These are phyloP conservation scores for Effrenium voratum DNA, from an alignment of 73 alveolate species.

Conservation along the genomic window DNA sequence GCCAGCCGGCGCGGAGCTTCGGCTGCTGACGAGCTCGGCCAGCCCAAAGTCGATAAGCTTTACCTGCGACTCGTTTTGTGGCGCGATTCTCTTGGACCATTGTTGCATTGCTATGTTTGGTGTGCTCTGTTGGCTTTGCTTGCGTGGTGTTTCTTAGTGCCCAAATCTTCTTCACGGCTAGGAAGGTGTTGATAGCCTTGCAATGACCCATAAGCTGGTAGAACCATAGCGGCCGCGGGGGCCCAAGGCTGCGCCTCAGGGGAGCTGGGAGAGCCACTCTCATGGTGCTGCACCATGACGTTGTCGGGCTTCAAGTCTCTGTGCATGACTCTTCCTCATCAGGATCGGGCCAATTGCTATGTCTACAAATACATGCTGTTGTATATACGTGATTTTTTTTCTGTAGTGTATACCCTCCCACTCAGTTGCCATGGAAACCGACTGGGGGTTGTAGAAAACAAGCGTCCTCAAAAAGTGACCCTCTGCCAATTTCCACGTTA, in stretches of 20 bases:
- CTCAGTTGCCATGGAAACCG: neutral
- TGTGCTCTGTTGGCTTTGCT: too few relatives aligned
- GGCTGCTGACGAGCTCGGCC: neutral
- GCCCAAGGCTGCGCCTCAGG: neutral
- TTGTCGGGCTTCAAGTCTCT: constrained; percentile 16
- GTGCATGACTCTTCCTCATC: neutral
- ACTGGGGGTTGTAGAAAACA: neutral
- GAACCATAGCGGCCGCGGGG: too few relatives aligned
- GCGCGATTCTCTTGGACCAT: neutral
- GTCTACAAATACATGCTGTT: neutral
- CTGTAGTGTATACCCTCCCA: too few relatives aligned
- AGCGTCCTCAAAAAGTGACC: too few relatives aligned
- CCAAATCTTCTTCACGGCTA: too few relatives aligned
- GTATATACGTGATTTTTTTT: neutral
- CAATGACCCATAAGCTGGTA: too few relatives aligned
- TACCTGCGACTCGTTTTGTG: neutral
- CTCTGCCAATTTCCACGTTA: too few relatives aligned
- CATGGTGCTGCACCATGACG: constrained; percentile 20
- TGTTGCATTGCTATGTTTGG: too few relatives aligned
- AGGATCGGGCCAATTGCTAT: too few relatives aligned
- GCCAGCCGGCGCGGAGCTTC: neutral
- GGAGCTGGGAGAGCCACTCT: neutral
- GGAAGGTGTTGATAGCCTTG: too few relatives aligned
- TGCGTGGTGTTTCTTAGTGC: too few relatives aligned
- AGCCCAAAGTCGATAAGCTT: constrained; percentile 27